Conservation (phyloP, 768 basidiomycete species). For the Tricholoma furcatifolium region DNA sequence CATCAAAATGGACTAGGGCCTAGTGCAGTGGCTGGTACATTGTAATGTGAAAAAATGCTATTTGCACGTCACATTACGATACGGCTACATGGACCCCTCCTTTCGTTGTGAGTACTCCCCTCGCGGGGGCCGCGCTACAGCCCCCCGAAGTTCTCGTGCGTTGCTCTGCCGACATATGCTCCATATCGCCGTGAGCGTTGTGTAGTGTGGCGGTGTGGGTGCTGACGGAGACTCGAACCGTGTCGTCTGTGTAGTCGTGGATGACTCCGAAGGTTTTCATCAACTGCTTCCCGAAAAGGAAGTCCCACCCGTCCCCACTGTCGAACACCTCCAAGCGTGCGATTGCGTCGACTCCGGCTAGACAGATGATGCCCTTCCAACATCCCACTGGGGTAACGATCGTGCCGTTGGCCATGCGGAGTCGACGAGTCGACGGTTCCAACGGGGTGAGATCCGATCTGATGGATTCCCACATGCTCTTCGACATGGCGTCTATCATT, state of each 20-base stretch:
- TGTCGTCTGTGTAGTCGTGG: constrained; percentile 24
- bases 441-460: not conserved
- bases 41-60: too few relatives aligned
- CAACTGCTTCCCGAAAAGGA: constrained; percentile 28
- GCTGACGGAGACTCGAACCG: constrained; percentile 10
- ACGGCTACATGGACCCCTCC: too few relatives aligned
- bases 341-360: not conserved
- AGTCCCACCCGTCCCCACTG: constrained; percentile 24
- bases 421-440: not conserved
- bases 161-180: not conserved
- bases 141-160: not conserved
- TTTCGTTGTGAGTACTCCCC: not conserved
- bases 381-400: constrained; percentile 8
- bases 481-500: constrained; percentile 20
- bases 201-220: too few relatives aligned
- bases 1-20: too few relatives aligned
- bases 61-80: too few relatives aligned
- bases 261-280: constrained; percentile 19
- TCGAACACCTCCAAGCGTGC: constrained; percentile 25
- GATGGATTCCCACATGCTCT: not conserved
- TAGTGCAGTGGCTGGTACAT: too few relatives aligned
- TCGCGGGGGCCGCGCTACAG: not conserved
- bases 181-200: not conserved
- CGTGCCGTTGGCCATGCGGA: constrained; percentile 25
- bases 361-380: constrained; percentile 6